Percentiles rank a stretch among this genome's conserved stretches.
These are phyloP conservation scores for Leccinum boreale DNA, from an alignment of 768 basidiomycete species.

Conservation along the genomic window DNA sequence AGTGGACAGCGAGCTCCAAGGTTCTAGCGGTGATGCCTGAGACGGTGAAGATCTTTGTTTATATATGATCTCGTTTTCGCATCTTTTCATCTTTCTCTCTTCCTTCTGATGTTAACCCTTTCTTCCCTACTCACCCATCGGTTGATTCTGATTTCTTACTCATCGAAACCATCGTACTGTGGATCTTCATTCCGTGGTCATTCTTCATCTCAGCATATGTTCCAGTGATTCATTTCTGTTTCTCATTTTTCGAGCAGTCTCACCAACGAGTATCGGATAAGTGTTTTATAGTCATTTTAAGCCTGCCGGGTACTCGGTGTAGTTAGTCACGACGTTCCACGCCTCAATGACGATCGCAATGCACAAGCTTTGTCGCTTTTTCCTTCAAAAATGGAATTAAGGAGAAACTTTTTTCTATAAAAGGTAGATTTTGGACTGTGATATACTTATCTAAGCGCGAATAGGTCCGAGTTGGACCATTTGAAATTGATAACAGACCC, in stretches of 20 bases:
- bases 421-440: not conserved
- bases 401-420: not conserved
- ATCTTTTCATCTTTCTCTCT: conserved; percentile 3
- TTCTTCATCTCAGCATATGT: conserved; percentile 13
- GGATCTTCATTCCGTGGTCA: conserved; percentile 14
- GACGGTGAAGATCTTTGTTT: not conserved
- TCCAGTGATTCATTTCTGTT: conserved; percentile 3
- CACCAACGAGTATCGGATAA: conserved; percentile 10
- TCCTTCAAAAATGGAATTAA: conserved; percentile 13
- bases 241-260: conserved; percentile 1
- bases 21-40: conserved; percentile 11
- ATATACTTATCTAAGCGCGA: not conserved
- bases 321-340: conserved; percentile 24
- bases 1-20: conserved; percentile 15
- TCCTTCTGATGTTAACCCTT: not conserved
- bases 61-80: conserved; percentile 9
- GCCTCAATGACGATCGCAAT: conserved; percentile 20
- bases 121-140: not conserved
- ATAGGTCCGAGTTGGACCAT: conserved; percentile 6
- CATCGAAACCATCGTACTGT: conserved; percentile 10
- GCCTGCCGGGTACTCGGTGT: conserved; percentile 6
- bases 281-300: conserved; percentile 20
- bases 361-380: not conserved
- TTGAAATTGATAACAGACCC: conserved; percentile 26
- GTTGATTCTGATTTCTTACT: conserved; percentile 12